phyloP scores from a whole-genome alignment of 371 early-diverging fungal genomes.

The Rhizopus delemar region DNA sequence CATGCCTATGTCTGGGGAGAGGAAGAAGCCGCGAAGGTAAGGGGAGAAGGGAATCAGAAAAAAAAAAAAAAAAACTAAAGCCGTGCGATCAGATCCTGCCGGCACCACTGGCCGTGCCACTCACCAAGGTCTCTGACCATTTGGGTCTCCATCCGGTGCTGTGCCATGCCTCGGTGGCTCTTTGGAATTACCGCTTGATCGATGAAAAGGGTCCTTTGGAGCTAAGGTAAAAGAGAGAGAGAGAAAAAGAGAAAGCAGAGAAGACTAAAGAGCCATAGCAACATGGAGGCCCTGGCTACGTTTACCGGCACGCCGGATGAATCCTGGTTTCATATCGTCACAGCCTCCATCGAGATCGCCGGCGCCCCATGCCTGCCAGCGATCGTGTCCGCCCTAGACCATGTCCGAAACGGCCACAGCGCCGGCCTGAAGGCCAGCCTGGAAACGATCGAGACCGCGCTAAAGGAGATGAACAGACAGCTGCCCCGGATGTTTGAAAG shows the following conservation, averaged over 20 bases:
- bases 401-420: slow-evolving; percentile 44
- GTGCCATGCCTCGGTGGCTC: slow-evolving; percentile 83
- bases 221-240: slow-evolving; percentile 53
- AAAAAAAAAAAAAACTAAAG: not conserved
- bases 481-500: slow-evolving; percentile 89
- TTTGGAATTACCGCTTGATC: slow-evolving; percentile 88
- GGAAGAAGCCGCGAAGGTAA: slow-evolving; percentile 65
- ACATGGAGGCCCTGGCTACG: slow-evolving; percentile 79
- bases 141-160: slow-evolving; percentile 87
- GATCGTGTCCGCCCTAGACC: slow-evolving; percentile 59
- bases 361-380: slow-evolving; percentile 81
- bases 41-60: slow-evolving; percentile 51
- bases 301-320: slow-evolving; percentile 92
- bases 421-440: slow-evolving; percentile 54
- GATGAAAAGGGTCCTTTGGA: slow-evolving; percentile 71
- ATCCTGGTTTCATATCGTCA: slow-evolving; percentile 94
- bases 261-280: slow-evolving; percentile 42
- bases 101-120: slow-evolving; percentile 80
- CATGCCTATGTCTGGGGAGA: slow-evolving; percentile 94
- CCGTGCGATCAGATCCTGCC: slow-evolving; percentile 68
- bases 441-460: slow-evolving; percentile 51
- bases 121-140: slow-evolving; percentile 71
- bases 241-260: too few species aligned
- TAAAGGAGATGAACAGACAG: slow-evolving; percentile 63
- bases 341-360: slow-evolving; percentile 85